Evolutionary conservation across 1,139 yeast species (phyloP).

Genomic region (Dujonia santamariae): DNA sequence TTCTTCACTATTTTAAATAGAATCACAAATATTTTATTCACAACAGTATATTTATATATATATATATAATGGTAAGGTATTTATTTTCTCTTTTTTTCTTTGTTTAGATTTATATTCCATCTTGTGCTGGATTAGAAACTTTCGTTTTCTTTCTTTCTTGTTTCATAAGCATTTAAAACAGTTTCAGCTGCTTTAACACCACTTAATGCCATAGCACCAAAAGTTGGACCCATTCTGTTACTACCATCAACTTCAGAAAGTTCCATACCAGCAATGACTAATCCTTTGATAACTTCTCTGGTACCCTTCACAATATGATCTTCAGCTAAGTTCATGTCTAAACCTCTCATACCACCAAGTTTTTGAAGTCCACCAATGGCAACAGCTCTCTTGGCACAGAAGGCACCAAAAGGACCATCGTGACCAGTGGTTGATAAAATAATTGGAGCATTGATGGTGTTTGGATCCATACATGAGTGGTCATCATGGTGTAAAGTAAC

Average conservation of each 20-base stretch:
- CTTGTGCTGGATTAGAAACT: no score
- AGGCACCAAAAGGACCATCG: slow-evolving; percentile 86
- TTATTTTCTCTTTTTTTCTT: no score
- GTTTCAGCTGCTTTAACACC: slow-evolving; percentile 76
- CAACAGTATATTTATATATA: not conserved
- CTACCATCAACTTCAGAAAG: slow-evolving; percentile 74
- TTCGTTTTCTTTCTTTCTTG: slow-evolving; percentile 42
- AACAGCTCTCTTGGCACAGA: slow-evolving; percentile 52
- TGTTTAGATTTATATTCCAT: no score
- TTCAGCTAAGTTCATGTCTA: slow-evolving; percentile 77
- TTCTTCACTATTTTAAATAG: no score
- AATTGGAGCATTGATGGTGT: slow-evolving; percentile 71
- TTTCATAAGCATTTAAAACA: slow-evolving; percentile 49
- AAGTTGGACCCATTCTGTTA: slow-evolving; percentile 84
- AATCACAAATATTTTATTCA: not conserved
- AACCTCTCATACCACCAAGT: slow-evolving; percentile 73
- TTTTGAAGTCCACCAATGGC: slow-evolving; percentile 39
- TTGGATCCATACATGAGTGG: slow-evolving; percentile 83
- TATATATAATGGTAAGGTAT: no score
- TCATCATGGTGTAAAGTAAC: slow-evolving; percentile 75
- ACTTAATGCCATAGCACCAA: slow-evolving; percentile 77
- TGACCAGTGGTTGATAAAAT: slow-evolving; percentile 76
- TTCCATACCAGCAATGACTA: slow-evolving; percentile 81
- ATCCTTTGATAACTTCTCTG: slow-evolving; percentile 66
- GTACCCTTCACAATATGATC: slow-evolving; percentile 74